Evolutionary conservation across 148 eudicot species (phyloP).

Genomic region (Vaccinium macrocarpon): DNA sequence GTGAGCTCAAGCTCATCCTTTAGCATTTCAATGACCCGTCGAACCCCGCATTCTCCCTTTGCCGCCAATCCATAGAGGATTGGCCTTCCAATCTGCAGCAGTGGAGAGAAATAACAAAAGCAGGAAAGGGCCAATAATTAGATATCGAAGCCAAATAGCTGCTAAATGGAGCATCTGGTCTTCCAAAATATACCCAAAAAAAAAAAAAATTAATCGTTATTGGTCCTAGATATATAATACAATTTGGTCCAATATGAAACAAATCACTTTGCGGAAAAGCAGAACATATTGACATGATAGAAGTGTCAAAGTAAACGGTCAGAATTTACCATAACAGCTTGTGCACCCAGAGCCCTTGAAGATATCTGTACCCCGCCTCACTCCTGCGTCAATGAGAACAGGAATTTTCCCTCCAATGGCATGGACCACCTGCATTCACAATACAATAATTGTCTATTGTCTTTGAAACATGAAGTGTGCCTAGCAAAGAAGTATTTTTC

Average conservation of each 20-base stretch:
- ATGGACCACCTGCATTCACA: constrained; percentile 17
- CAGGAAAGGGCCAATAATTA: background rate
- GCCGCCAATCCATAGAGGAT: constrained; percentile 66
- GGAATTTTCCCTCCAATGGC: constrained; percentile 74
- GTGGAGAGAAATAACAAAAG: background rate
- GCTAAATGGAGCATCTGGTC: background rate
- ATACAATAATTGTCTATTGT: background rate
- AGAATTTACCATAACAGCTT: constrained; percentile 59
- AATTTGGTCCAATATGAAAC: background rate
- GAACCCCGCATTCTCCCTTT: constrained; percentile 64
- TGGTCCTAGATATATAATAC: background rate
- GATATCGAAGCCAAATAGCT: background rate
- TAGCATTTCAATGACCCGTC: constrained; percentile 54
- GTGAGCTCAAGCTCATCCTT: constrained; percentile 72
- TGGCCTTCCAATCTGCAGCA: constrained; percentile 68
- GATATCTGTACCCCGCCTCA: constrained; percentile 79
- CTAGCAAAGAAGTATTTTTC: background rate
- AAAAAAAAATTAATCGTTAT: background rate
- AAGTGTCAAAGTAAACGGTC: background rate
- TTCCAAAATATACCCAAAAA: background rate
- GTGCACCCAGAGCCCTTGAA: constrained; percentile 94
- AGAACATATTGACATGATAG: background rate
- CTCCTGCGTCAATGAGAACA: constrained; percentile 74
- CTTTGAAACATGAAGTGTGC: background rate
- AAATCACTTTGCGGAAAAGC: background rate